Evolutionary conservation across 306 rosid species (phyloP).

Genomic region (Vigna radiata): DNA sequence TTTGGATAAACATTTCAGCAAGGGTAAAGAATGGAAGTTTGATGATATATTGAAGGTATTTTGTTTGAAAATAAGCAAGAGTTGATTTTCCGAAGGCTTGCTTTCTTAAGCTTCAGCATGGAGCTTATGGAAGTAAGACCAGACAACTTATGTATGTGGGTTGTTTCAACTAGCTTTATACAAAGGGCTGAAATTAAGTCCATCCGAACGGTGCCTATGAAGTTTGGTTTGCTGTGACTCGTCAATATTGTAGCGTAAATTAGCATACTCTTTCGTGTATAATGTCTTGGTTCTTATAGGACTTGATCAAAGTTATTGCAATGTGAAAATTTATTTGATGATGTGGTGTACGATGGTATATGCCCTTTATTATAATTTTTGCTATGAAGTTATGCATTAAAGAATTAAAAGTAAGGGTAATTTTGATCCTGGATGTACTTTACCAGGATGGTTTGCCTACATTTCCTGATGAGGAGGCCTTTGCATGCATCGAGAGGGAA

Average conservation of each 20-base stretch:
- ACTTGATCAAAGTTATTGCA: constrained; percentile 14
- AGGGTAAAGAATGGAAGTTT: constrained; percentile 23
- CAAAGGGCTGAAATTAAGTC: neutral
- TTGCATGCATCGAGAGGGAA: constrained; percentile 82
- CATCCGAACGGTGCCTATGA: neutral
- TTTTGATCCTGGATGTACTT: constrained; percentile 9
- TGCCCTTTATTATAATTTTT: constrained; percentile 13
- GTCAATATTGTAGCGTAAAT: neutral
- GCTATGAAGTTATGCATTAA: constrained; percentile 11
- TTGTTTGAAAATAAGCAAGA: neutral
- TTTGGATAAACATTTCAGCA: neutral
- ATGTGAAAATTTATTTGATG: constrained; percentile 18
- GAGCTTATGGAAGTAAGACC: neutral
- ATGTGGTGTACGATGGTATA: constrained; percentile 30
- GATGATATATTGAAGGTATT: constrained; percentile 5
- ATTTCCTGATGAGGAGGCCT: constrained; percentile 87
- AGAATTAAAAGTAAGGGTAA: constrained; percentile 25
- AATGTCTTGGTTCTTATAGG: constrained; percentile 4
- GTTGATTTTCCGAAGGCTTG: neutral
- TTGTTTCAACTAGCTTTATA: constrained; percentile 8
- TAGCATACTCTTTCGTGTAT: constrained; percentile 19
- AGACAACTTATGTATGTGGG: constrained; percentile 1
- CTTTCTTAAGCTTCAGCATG: neutral
- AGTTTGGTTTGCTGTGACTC: constrained; percentile 3
- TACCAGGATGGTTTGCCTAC: constrained; percentile 88